A percentile compares a stretch with the other conserved stretches of the same genome.
phyloP scores from a whole-genome alignment of 2,329 filamentous ascomycete species.

The Cladosporium halotolerans region DNA sequence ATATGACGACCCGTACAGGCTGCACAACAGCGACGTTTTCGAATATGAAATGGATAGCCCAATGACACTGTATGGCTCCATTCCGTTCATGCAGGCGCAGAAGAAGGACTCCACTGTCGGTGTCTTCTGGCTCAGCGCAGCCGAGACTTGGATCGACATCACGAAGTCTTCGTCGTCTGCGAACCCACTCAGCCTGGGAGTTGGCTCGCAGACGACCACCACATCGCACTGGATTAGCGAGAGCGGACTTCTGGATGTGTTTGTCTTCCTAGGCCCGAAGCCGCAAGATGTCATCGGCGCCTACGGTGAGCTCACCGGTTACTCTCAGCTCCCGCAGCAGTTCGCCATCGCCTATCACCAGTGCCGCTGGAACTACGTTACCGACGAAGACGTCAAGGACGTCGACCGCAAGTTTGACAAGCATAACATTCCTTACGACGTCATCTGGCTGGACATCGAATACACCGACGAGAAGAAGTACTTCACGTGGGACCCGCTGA shows the following conservation, averaged over 20 bases:
- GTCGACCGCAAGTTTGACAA: constrained; percentile 96
- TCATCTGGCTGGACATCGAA: constrained; percentile 98
- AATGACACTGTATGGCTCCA: constrained; percentile 97
- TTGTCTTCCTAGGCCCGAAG: constrained; percentile 86
- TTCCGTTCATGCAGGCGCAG: constrained; percentile 97
- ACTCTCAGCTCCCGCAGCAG: constrained; percentile 82
- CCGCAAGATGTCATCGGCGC: constrained; percentile 73
- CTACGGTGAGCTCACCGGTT: constrained; percentile 87
- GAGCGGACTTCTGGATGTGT: constrained; percentile 80
- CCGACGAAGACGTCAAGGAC: constrained; percentile 92
- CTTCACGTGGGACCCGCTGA: constrained; percentile 92
- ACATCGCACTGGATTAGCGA: constrained; percentile 97
- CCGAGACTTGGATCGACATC: constrained; percentile 96
- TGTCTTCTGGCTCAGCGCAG: constrained; percentile 94
- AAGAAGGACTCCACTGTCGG: constrained; percentile 88
- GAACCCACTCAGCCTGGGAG: constrained; percentile 72
- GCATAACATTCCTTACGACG: constrained; percentile 90
- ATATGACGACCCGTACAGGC: constrained; percentile 80
- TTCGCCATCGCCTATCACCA: constrained; percentile 94
- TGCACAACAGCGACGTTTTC: constrained; percentile 97
- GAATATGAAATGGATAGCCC: constrained; percentile 96
- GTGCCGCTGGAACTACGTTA: constrained; percentile 98
- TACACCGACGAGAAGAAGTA: constrained; percentile 97
- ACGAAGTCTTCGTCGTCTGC: constrained; percentile 67
- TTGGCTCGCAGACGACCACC: constrained; percentile 64